Evolutionary conservation across 2,329 filamentous ascomycete genomes (phyloP).

Genomic region (Exophiala spinifera): DNA sequence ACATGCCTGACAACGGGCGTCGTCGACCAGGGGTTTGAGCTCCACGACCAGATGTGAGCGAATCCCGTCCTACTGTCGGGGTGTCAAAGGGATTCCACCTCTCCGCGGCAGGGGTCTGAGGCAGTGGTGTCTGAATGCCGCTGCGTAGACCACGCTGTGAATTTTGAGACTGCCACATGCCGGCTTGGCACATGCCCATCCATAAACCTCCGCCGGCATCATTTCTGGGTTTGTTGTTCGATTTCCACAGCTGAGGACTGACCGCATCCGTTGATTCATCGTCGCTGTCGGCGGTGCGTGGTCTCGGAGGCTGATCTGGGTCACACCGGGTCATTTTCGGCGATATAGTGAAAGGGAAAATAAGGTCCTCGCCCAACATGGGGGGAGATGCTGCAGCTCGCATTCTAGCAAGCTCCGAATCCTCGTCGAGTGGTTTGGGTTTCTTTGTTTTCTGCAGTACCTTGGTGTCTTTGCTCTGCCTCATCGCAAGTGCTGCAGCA

Average conservation of each 20-base stretch:
- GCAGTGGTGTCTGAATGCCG: slow-evolving; percentile 39
- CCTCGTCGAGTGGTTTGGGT: slow-evolving; percentile 25
- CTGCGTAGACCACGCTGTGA: slow-evolving; percentile 29
- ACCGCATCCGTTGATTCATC: slow-evolving; percentile 52
- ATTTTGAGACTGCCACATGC: slow-evolving; percentile 26
- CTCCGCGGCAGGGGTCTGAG: slow-evolving; percentile 38
- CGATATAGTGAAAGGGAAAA: slow-evolving; percentile 76
- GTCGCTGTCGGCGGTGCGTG: slow-evolving; percentile 50
- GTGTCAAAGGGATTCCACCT: slow-evolving; percentile 32
- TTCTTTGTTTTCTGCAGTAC: slow-evolving; percentile 21
- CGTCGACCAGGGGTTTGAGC: slow-evolving; percentile 31
- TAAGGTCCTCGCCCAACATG: slow-evolving; percentile 80
- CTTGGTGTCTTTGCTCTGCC: slow-evolving; percentile 25
- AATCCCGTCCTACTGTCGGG: background rate
- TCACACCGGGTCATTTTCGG: slow-evolving; percentile 83
- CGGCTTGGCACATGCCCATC: slow-evolving; percentile 32
- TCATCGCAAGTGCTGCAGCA: slow-evolving; percentile 32
- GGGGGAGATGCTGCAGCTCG: slow-evolving; percentile 66
- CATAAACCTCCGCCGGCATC: slow-evolving; percentile 28
- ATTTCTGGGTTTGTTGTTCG: slow-evolving; percentile 29
- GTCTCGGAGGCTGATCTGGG: slow-evolving; percentile 61
- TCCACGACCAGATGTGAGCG: slow-evolving; percentile 17
- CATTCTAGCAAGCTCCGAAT: slow-evolving; percentile 49
- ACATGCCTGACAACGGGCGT: slow-evolving; percentile 8
- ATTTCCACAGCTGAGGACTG: slow-evolving; percentile 30